Evolutionary conservation across 1,139 yeast genomes (phyloP).

Genomic region (Kodamaea arcana): DNA sequence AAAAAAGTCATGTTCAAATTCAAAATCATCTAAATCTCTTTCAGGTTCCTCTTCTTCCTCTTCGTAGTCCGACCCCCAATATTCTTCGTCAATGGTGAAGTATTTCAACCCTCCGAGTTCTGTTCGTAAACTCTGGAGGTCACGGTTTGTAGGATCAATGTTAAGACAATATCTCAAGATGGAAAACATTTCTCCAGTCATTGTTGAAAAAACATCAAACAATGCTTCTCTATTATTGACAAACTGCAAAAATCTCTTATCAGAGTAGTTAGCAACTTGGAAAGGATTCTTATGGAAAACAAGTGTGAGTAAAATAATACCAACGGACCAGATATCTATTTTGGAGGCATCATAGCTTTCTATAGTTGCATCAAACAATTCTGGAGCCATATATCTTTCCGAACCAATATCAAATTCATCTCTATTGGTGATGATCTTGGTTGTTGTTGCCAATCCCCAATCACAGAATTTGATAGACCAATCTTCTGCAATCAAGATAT

Average conservation of each 20-base stretch:
- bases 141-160: conserved; percentile 84
- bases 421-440: conserved; percentile 44
- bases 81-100: conserved; percentile 84
- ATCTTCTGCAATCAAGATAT: conserved; percentile 73
- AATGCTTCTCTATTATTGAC: conserved; percentile 84
- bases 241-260: conserved; percentile 82
- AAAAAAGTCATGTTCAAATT: conserved; percentile 16
- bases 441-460: conserved; percentile 87
- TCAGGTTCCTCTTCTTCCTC: conserved; percentile 32
- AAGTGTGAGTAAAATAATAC: conserved; percentile 78
- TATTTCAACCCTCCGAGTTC: conserved; percentile 60
- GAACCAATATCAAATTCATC: conserved; percentile 87
- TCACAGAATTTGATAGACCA: conserved; percentile 82
- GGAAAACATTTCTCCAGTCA: conserved; percentile 82
- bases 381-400: conserved; percentile 98
- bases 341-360: conserved; percentile 77
- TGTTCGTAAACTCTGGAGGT: conserved; percentile 52
- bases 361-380: conserved; percentile 61
- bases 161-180: conserved; percentile 76
- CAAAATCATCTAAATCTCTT: conserved; percentile 12
- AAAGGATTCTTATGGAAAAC: conserved; percentile 92
- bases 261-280: conserved; percentile 75
- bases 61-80: conserved; percentile 45
- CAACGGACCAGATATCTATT: conserved; percentile 92
- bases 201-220: conserved; percentile 86